phyloP scores from a whole-genome alignment of 192 early-diverging fungal species.

The Geosiphon pyriformis region DNA sequence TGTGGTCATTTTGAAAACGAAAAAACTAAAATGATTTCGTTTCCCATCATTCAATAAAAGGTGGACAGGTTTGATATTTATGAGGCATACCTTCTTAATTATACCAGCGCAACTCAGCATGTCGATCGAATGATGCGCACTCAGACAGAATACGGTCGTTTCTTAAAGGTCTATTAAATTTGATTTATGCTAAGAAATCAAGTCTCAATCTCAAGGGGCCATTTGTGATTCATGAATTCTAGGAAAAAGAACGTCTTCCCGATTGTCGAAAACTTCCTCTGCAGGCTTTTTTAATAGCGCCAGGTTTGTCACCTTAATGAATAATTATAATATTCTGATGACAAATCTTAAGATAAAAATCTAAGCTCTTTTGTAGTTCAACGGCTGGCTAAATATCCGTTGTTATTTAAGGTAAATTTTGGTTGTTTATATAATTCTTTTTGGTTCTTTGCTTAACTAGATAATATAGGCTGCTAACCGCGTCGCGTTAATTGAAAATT shows the following conservation, averaged over 20 bases:
- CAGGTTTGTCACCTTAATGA: too few species aligned
- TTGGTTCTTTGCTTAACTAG: not conserved
- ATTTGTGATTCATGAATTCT: not conserved
- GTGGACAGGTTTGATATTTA: conserved; percentile 6
- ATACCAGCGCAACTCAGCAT: not conserved
- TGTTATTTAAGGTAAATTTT: conserved; percentile 10
- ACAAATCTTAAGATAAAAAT: too few species aligned
- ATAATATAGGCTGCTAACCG: not conserved
- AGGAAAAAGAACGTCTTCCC: not conserved
- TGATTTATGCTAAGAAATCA: not conserved
- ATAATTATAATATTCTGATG: too few species aligned
- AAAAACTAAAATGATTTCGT: not conserved
- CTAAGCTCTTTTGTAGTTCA: not conserved
- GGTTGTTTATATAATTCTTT: not conserved
- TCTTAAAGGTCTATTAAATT: not conserved
- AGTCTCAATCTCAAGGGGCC: too few species aligned
- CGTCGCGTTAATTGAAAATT: not conserved
- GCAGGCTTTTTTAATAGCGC: conserved; percentile 4
- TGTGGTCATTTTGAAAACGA: not conserved
- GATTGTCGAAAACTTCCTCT: not conserved
- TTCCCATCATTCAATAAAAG: not conserved
- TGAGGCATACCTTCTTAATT: not conserved
- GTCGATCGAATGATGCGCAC: not conserved
- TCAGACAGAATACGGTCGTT: not conserved
- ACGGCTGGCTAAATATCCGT: conserved; percentile 3